A percentile compares a stretch with the other conserved stretches of the same genome.
phyloP scores from a whole-genome alignment of 495 filamentous ascomycete species.

The Hypomontagnella submonticulosa region DNA sequence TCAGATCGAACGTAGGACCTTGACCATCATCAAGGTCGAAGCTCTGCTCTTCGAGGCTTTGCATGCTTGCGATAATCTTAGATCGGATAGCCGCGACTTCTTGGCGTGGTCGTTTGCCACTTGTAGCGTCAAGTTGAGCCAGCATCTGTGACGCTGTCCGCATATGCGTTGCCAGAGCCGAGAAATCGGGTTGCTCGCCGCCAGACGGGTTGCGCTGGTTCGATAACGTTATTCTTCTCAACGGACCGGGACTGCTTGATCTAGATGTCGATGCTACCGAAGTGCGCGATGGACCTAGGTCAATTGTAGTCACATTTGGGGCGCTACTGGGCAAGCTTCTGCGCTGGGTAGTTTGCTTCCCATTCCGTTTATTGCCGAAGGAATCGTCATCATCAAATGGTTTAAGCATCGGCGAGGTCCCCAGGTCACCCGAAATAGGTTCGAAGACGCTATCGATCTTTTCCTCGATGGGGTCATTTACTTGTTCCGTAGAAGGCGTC shows the following conservation, averaged over 20 bases:
- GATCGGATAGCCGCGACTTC: conserved; percentile 80
- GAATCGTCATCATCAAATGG: conserved; percentile 55
- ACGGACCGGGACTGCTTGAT: conserved; percentile 67
- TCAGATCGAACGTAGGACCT: conserved; percentile 75
- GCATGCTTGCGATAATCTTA: conserved; percentile 85
- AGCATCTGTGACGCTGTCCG: conserved; percentile 82
- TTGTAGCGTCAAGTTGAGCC: conserved; percentile 77
- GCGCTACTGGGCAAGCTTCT: conserved; percentile 66
- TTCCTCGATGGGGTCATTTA: conserved; percentile 50
- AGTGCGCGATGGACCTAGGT: conserved; percentile 67
- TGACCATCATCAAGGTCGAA: conserved; percentile 70
- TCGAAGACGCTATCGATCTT: conserved; percentile 79
- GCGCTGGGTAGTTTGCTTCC: conserved; percentile 31
- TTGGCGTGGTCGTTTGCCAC: conserved; percentile 73
- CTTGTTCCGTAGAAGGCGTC: conserved; percentile 51
- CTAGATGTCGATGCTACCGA: conserved; percentile 66
- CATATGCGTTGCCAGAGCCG: conserved; percentile 82
- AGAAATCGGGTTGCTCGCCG: conserved; percentile 73
- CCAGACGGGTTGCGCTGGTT: conserved; percentile 54
- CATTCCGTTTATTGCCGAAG: conserved; percentile 31
- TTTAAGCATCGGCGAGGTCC: conserved; percentile 72
- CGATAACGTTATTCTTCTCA: conserved; percentile 62
- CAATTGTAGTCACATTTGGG: conserved; percentile 62
- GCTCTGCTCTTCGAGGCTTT: conserved; percentile 81
- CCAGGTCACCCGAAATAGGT: conserved; percentile 75